Conservation (phyloP, 768 basidiomycete genomes). For the Sarcodon sp. region DNA sequence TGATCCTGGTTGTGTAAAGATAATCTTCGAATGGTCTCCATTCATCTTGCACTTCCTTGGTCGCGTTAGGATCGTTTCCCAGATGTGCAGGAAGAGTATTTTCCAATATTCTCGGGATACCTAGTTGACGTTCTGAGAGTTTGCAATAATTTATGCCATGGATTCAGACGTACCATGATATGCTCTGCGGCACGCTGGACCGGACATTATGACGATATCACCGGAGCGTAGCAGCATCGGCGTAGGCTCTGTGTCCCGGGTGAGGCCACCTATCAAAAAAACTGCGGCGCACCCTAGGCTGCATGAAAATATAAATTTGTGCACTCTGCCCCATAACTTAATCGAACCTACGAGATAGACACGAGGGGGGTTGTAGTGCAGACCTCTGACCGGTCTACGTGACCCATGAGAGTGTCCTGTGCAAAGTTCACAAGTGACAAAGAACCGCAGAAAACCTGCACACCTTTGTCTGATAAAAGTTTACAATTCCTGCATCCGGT, state of each 20-base stretch:
- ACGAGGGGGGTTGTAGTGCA: slow-evolving; percentile 88
- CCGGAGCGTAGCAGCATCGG: slow-evolving; percentile 85
- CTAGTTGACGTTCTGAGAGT: slow-evolving; percentile 19
- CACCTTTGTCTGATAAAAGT: slow-evolving; percentile 81
- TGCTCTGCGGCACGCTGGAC: slow-evolving; percentile 70
- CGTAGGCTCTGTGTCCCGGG: slow-evolving; percentile 63
- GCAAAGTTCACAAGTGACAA: neutral
- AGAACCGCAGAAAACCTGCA: neutral
- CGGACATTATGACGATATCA: slow-evolving; percentile 90
- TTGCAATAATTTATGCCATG: neutral
- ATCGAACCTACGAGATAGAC: slow-evolving; percentile 68
- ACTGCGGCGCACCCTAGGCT: slow-evolving; percentile 85
- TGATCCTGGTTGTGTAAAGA: slow-evolving; percentile 61
- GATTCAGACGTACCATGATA: slow-evolving; percentile 64
- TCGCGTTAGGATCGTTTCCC: slow-evolving; percentile 1
- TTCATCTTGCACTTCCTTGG: slow-evolving; percentile 9
- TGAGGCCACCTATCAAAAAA: slow-evolving; percentile 80
- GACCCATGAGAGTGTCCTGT: slow-evolving; percentile 88
- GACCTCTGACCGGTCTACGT: slow-evolving; percentile 94
- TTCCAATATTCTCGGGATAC: slow-evolving; percentile 82
- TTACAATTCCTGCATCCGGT: slow-evolving; percentile 94
- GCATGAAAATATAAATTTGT: neutral
- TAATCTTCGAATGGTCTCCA: slow-evolving; percentile 60
- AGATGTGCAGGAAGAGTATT: slow-evolving; percentile 62
- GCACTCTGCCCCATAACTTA: neutral